Base-by-base conservation (phyloP, 2,329 filamentous ascomycete species). In the Cladorrhinum sp. region DNA sequence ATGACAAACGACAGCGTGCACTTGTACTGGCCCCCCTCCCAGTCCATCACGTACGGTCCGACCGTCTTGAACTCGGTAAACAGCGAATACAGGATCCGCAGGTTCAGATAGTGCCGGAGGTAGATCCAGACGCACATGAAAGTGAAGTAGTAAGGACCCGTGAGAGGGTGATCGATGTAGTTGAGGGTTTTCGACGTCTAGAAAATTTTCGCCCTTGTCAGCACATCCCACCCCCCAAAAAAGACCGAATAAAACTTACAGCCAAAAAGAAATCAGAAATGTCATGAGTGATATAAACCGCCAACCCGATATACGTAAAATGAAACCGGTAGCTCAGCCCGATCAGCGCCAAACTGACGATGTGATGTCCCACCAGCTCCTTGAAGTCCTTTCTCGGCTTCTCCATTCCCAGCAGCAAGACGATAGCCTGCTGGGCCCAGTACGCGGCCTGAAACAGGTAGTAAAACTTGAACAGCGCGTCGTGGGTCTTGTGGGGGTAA, bases 201-300 rank as follows among this genome's bases (percentile, higher is more conserved):
- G n/a, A n/a, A n/a, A n/a, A n/a, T 21, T 18, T 46, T 21, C 7
- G 7, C 16, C 14, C 3, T 18, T 14, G 42, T 46, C 42, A 46
- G 42, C 5, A 21, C 18, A 20, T 69, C 56, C 67, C 62, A 28
- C 18, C 23, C 1, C 30, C 18, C 39, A 57, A 18, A 24, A 48
- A 14, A 33, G 3, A 49, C 50, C 8, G 18, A 14, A 28, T 28
- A 24, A 28, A 39, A 77, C 88, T 77, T 84, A 93, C 90, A 39
- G 94, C 93, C 50, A 97, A 83, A 84, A 97, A 97, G 78, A 97
- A 96, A 75, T 97, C 93, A 62, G 88, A 92, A 64, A 97, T 90
- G 72, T 98, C 93, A 75, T 96, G 92, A 9, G 93, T 96, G 64
- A 95, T 92, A 76, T 96, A 98, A 33, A 98, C 92, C 20, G 92